phyloP scores from a whole-genome alignment of 2,329 filamentous ascomycete genomes.

The Monilinia fructigena region DNA sequence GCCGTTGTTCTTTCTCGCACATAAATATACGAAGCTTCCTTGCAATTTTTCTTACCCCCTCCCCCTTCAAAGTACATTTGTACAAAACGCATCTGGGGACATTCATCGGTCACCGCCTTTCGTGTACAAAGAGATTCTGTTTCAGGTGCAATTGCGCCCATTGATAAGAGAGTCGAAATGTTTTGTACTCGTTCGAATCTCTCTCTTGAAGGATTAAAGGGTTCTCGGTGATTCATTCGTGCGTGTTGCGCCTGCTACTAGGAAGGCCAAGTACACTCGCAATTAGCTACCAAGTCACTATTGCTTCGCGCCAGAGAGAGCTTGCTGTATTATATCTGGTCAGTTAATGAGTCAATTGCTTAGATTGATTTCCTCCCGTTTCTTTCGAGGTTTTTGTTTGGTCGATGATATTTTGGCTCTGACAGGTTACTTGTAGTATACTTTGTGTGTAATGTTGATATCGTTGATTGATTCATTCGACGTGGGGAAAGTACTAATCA shows the following conservation, averaged over 20 bases:
- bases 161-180: conserved; percentile 37
- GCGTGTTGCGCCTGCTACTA: conserved; percentile 9
- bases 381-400: conserved; percentile 24
- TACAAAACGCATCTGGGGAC: conserved; percentile 11
- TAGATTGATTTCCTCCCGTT: conserved; percentile 25
- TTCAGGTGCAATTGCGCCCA: conserved; percentile 34
- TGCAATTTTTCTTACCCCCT: conserved; percentile 11
- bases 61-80: not conserved
- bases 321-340: conserved; percentile 39
- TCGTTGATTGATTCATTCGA: conserved; percentile 18
- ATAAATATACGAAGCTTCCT: conserved; percentile 19
- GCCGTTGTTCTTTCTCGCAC: conserved; percentile 13
- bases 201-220: conserved; percentile 42
- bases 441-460: conserved; percentile 17
- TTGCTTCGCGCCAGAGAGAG: conserved; percentile 30
- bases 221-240: conserved; percentile 29
- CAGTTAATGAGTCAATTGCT: conserved; percentile 36
- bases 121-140: conserved; percentile 27
- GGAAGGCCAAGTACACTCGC: conserved; percentile 28
- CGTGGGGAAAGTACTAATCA: conserved; percentile 3
- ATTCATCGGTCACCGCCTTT: conserved; percentile 30
- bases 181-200: conserved; percentile 37
- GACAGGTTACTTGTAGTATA: conserved; percentile 33
- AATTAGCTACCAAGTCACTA: conserved; percentile 33
- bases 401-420: conserved; percentile 26